These are phyloP conservation scores for Collybia mongolica DNA, from an alignment of 768 basidiomycete genomes.

Conservation along the genomic window DNA sequence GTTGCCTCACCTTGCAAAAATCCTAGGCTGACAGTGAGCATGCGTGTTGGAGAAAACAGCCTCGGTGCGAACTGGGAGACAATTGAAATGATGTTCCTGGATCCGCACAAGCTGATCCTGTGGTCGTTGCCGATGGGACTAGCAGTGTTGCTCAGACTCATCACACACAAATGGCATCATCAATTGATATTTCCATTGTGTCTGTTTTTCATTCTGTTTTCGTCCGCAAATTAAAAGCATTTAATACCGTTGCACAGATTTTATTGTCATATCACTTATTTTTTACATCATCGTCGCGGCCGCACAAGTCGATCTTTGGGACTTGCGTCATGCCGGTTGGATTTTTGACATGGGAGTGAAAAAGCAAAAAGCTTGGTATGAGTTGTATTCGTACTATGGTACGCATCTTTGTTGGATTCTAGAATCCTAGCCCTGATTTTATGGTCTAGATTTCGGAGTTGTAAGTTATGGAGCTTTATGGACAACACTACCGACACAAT, in stretches of 20 bases:
- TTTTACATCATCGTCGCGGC: constrained; percentile 82
- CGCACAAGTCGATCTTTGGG: constrained; percentile 55
- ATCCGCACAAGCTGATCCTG: constrained; percentile 59
- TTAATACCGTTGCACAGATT: constrained; percentile 46
- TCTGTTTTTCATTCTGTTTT: constrained; percentile 20
- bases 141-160: constrained; percentile 73
- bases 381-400: constrained; percentile 84
- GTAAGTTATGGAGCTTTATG: constrained; percentile 69
- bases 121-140: constrained; percentile 82
- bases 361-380: constrained; percentile 65
- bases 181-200: constrained; percentile 91
- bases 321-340: constrained; percentile 73
- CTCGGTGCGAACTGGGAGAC: constrained; percentile 67
- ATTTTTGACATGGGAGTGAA: constrained; percentile 68
- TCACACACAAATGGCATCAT: constrained; percentile 80
- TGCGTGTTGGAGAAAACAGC: constrained; percentile 77
- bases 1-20: neutral
- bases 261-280: constrained; percentile 71
- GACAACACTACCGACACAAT: constrained; percentile 89
- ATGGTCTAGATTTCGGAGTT: constrained; percentile 51
- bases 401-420: constrained; percentile 14
- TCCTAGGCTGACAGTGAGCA: constrained; percentile 75
- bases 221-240: neutral
- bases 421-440: neutral
- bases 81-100: constrained; percentile 66